These are phyloP conservation scores for Discostella stelligeroides DNA, from an alignment of 108 stramenopile genomes.

Conservation along the genomic window DNA sequence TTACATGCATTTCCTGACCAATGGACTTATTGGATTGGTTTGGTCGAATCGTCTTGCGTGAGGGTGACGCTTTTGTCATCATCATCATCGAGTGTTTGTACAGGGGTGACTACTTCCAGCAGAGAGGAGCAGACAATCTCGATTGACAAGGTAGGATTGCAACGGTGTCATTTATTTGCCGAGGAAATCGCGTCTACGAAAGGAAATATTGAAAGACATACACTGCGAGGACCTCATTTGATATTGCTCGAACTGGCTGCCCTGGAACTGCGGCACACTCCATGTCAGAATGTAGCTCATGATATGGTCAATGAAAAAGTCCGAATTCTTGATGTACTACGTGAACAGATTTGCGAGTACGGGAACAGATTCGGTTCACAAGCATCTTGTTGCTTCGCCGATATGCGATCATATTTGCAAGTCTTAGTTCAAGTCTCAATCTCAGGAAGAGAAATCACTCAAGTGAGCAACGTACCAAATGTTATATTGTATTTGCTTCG, in stretches of 20 bases:
- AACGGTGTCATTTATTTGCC: conserved; percentile 27
- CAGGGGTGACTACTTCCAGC: too few species aligned
- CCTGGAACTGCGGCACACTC: conserved; percentile 13
- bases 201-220: conserved; percentile 16
- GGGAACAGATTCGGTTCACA: conserved; percentile 54
- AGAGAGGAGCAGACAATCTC: too few species aligned
- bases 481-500: conserved; percentile 23
- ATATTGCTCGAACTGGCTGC: conserved; percentile 60
- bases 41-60: conserved; percentile 41
- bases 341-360: conserved; percentile 47
- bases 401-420: conserved; percentile 59
- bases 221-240: conserved; percentile 63
- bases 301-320: conserved; percentile 4
- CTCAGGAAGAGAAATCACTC: background rate
- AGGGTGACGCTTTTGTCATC: background rate
- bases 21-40: conserved; percentile 76
- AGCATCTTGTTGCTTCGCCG: conserved; percentile 70
- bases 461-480: conserved; percentile 8
- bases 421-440: conserved; percentile 10
- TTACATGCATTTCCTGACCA: conserved; percentile 63
- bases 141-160: conserved; percentile 27
- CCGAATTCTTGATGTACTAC: conserved; percentile 12
- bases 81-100: background rate
- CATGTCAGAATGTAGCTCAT: background rate
- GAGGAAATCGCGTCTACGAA: conserved; percentile 12